These are phyloP conservation scores for Basidiobolus meristosporus DNA, from an alignment of 371 early-diverging fungal genomes.

Conservation along the genomic window DNA sequence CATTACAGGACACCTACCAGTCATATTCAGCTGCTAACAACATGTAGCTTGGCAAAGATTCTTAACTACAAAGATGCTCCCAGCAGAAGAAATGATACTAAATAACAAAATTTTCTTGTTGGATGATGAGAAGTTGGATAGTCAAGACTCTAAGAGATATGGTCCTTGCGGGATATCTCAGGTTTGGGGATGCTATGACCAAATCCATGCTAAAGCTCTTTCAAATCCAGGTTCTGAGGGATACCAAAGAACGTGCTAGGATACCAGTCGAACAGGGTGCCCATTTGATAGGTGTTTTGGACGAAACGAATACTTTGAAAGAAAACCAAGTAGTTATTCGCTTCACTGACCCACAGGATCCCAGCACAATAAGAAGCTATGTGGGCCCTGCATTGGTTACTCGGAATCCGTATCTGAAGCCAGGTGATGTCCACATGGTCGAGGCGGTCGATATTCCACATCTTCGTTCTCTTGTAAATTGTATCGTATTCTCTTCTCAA, in stretches of 20 bases:
- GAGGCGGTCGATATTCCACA: slow-evolving; percentile 36
- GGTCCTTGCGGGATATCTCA: slow-evolving; percentile 35
- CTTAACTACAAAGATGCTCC: too few relatives aligned
- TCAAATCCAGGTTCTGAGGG: slow-evolving; percentile 25
- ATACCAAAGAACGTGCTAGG: slow-evolving; percentile 44
- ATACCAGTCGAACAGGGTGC: slow-evolving; percentile 49
- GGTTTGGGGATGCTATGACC: slow-evolving; percentile 24
- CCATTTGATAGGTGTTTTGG: slow-evolving; percentile 56
- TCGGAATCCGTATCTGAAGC: slow-evolving; percentile 66
- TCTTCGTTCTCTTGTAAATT: slow-evolving; percentile 39
- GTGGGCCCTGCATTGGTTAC: slow-evolving; percentile 25
- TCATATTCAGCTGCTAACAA: too few relatives aligned
- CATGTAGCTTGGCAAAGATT: too few relatives aligned
- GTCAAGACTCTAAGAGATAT: slow-evolving; percentile 22
- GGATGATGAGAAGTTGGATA: slow-evolving; percentile 27
- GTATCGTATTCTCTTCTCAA: slow-evolving; percentile 58
- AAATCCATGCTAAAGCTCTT: slow-evolving; percentile 29
- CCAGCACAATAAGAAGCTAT: slow-evolving; percentile 10
- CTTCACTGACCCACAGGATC: slow-evolving; percentile 11
- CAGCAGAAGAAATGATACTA: too few relatives aligned
- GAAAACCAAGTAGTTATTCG: slow-evolving; percentile 54
- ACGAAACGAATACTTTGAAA: slow-evolving; percentile 41
- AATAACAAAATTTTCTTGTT: too few relatives aligned
- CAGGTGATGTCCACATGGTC: slow-evolving; percentile 64
- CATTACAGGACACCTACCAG: too few relatives aligned